Evolutionary conservation across 2,329 filamentous ascomycete species (phyloP), one percentile per base, ranked within the genome.

Genomic region (Ophiostoma ulmi): DNA sequence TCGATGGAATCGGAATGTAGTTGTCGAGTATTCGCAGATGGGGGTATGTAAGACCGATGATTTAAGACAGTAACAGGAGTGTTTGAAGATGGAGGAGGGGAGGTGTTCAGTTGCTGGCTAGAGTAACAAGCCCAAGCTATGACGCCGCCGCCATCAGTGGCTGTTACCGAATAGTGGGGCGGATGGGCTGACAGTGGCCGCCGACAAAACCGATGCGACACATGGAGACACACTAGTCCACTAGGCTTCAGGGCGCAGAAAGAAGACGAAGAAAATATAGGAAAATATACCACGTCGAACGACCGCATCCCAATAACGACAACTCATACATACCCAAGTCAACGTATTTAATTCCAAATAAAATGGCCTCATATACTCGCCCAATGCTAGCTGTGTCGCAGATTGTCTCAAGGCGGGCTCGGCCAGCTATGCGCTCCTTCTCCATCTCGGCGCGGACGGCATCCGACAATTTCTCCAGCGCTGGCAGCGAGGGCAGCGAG

Each of bases 91-190:
- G 65, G 39, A 5, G 65, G 65, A 41, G 65, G 65, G 36, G 36
- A 26, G 36, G n/a, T 35, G 20, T 22, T 44, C 44, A 66, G 64
- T 22, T 41, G 22, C 58, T 58, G 52, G 52, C 52, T 58, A 58
- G 52, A 58, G 44, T 17, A 39, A 39, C 38, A 48, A 17, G 44
- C 44, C 44, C 17, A 48, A 63, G 68, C 68, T 69, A 69, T 69
- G 68, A 69, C 68, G 68, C 68, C 68, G 68, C 68, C 48, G 17
- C 20, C 31, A 7, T 11, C 22, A 26, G 35, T 36, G 61, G 38
- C 64, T 66, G 64, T 66, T 67, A 39, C 8, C 17, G 5, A 67
- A 67, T 44, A 67, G 39, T 67, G 65, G 65, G 36, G 6, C 26
- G 6, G 13, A 63, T 35, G 14, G 55, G 14, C 55, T 61, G 58